Conservation (phyloP, 768 basidiomycete species). For the Chiua virens region DNA sequence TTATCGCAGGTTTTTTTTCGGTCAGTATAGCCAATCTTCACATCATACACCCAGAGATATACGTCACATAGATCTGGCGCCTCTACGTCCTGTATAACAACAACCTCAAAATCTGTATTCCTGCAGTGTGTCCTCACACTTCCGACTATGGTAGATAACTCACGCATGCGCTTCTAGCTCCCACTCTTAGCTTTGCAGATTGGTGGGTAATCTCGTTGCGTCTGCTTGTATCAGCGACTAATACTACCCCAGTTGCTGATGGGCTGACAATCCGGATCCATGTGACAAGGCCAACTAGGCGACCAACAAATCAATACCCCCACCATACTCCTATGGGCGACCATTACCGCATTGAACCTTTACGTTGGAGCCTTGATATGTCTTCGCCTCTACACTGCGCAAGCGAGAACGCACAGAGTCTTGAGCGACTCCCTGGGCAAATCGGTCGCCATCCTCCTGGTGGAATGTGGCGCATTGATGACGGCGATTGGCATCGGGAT, state of each 20-base stretch:
- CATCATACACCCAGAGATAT: neutral
- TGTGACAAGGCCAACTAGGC: neutral
- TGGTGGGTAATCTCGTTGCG: constrained; percentile 6
- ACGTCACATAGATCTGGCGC: constrained; percentile 19
- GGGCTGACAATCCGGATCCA: neutral
- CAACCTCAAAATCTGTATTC: constrained; percentile 9
- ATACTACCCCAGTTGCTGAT: constrained; percentile 10
- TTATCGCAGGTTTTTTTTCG: constrained; percentile 13
- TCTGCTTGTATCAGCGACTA: neutral
- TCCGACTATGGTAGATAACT: neutral
- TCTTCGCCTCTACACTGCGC: constrained; percentile 11
- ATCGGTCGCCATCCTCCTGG: constrained; percentile 13
- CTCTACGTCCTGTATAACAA: constrained; percentile 20
- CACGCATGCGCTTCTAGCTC: constrained; percentile 1
- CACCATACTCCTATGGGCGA: constrained; percentile 11
- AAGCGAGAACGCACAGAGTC: constrained; percentile 2
- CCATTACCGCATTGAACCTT: constrained; percentile 15
- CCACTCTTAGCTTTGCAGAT: constrained; percentile 20
- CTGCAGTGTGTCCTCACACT: constrained; percentile 11
- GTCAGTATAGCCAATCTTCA: constrained; percentile 4
- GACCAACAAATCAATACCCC: neutral
- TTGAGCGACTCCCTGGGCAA: constrained; percentile 7
- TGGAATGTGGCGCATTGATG: constrained; percentile 21
- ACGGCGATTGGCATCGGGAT: constrained; percentile 4
- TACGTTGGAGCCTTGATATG: constrained; percentile 15